Evolutionary conservation across 805 yeast species (phyloP), one percentile per base, ranked within the genome.

Genomic region (Candida pseudoglaebosa): DNA sequence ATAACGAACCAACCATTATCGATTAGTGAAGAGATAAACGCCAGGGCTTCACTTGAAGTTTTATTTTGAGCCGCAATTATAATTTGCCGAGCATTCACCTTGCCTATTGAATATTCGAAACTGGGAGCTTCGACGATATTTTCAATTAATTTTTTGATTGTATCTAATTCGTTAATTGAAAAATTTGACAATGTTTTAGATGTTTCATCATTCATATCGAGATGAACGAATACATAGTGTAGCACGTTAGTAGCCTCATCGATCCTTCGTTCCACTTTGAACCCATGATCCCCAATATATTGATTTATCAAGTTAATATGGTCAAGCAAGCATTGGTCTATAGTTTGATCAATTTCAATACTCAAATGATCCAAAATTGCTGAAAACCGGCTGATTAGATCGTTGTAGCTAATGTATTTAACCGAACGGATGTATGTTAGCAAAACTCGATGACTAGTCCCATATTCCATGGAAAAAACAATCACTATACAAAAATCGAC

Each of bases 1-100:
- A 56, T 35, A n/a, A 43, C 67, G 6, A 79, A 54, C 83, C 83
- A 78, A n/a, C 78, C 81, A 37, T 67, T 73, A 35, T 67, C 66
- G 12, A 71, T 68, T 5, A 78, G 50, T 14, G 55, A 46, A 7
- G 48, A 57, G 7, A 78, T 46, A 19, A 77, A 62, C 1, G 36
- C 41, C n/a, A 63, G 60, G 0, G 75, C 61, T 24, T 76, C 75
- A 3, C 48, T 46, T 9, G 55, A 42, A 4, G 65, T 38, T n/a
- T 52, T 58, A 9, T 58, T 57, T 20, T 58, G 42, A 28, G 46
- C 44, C 21, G 55, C 37, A 33, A 58, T 49, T 2, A 54, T 45
- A 17, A 31, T 52, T 38, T 66, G 70, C 20, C 57, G 53, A 5
- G 73, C 72, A 31, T 58, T 62, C 7, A 59, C 58, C 14, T 54